phyloP scores from a whole-genome alignment of 164 flowering plant species.

The Chimonanthus salicifolius region DNA sequence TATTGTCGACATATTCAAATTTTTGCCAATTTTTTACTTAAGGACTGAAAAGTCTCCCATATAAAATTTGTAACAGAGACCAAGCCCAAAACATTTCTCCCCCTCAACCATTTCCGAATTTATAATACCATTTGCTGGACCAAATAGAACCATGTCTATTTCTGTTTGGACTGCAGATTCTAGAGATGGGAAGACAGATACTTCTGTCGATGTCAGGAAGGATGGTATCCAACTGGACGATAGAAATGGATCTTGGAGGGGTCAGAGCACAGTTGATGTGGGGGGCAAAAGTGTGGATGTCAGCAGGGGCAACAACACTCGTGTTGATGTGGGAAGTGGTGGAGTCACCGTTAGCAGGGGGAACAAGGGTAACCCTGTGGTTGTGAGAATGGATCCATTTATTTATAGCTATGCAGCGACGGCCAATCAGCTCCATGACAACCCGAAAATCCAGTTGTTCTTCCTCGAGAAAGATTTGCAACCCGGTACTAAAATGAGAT shows the following conservation, averaged over 20 bases:
- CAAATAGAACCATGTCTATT: neutral
- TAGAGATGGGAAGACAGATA: constrained; percentile 16
- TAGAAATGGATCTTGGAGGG: neutral
- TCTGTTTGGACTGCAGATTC: constrained; percentile 13
- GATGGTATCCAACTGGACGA: constrained; percentile 1
- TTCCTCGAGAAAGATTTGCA: constrained; percentile 30
- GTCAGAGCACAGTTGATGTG: constrained; percentile 11
- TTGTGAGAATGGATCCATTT: constrained; percentile 9
- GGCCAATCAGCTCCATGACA: constrained; percentile 19
- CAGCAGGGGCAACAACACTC: neutral
- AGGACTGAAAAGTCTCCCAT: no score
- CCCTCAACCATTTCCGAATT: no score
- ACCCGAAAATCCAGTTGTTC: constrained; percentile 24
- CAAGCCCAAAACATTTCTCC: no score
- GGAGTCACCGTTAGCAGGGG: constrained; percentile 13
- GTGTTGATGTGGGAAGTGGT: constrained; percentile 7
- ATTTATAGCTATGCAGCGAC: constrained; percentile 16
- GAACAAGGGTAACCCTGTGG: constrained; percentile 13
- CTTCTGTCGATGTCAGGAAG: constrained; percentile 3
- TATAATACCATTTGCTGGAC: no score
- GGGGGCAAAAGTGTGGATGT: constrained; percentile 15
- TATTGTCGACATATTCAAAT: no score
- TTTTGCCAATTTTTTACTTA: no score
- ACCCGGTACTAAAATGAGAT: neutral
- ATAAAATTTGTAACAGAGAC: no score